Conservation (phyloP, 2,329 filamentous ascomycete genomes). For the Venturia pyrina region DNA sequence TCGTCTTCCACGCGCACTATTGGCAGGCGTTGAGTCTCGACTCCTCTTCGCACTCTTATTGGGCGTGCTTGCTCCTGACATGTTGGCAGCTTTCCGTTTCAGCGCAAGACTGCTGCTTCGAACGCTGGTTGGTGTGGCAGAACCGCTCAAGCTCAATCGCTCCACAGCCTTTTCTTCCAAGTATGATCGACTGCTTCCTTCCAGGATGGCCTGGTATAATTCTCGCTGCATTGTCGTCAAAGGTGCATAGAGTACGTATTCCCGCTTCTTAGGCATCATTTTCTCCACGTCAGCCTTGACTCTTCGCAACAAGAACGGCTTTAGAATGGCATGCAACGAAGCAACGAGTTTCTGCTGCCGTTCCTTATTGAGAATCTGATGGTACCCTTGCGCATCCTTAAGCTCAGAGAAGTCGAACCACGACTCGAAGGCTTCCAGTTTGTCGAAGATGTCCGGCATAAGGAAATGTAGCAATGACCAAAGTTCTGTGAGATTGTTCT, state of each 20-base stretch:
- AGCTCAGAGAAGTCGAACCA: conserved; percentile 98
- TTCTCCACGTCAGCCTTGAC: conserved; percentile 91
- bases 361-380: conserved; percentile 53
- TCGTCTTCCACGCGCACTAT: conserved; percentile 43
- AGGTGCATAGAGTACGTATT: conserved; percentile 91
- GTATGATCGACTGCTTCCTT: conserved; percentile 40
- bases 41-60: conserved; percentile 70
- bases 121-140: conserved; percentile 38
- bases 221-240: conserved; percentile 87
- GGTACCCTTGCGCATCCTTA: conserved; percentile 30
- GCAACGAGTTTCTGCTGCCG: conserved; percentile 69
- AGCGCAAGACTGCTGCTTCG: conserved; percentile 36
- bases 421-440: conserved; percentile 82
- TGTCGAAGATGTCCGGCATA: conserved; percentile 83
- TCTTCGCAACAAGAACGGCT: conserved; percentile 77
- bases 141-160: conserved; percentile 42
- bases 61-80: conserved; percentile 30
- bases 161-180: conserved; percentile 71
- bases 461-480: conserved; percentile 95
- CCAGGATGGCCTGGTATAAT: conserved; percentile 67
- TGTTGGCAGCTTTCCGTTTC: conserved; percentile 46
- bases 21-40: conserved; percentile 60
- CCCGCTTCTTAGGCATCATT: conserved; percentile 86
- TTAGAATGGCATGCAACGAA: conserved; percentile 86
- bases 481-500: conserved; percentile 89